phyloP scores from a whole-genome alignment of 176 grass and related monocot genomes.

The Rhynchospora breviuscula region DNA sequence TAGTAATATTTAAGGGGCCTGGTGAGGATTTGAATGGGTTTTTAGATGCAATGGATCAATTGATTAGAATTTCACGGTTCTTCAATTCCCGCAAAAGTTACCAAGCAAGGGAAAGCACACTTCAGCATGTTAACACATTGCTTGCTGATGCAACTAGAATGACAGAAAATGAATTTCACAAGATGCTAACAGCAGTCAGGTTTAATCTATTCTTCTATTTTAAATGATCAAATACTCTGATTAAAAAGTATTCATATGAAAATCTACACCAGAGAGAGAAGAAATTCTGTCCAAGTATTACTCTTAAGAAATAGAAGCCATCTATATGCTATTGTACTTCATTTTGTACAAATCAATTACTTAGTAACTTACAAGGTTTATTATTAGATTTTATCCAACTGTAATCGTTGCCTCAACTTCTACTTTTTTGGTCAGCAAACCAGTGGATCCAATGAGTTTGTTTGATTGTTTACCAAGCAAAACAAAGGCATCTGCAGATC shows the following conservation, averaged over 20 bases:
- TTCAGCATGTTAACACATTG: constrained; percentile 33
- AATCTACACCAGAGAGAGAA: background rate
- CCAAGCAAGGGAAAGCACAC: constrained; percentile 15
- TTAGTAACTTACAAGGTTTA: background rate
- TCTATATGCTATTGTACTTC: background rate
- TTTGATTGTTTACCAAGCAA: constrained; percentile 37
- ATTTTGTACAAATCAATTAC: background rate
- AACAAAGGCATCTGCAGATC: background rate
- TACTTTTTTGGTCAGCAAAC: constrained; percentile 44
- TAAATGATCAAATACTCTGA: background rate
- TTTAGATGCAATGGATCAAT: constrained; percentile 42
- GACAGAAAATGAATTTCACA: constrained; percentile 49
- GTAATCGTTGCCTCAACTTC: background rate
- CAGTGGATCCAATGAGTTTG: constrained; percentile 34
- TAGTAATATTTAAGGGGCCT: constrained; percentile 35
- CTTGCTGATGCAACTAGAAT: constrained; percentile 30
- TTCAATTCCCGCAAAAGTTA: constrained; percentile 37
- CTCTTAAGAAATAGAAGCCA: background rate
- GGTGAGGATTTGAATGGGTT: constrained; percentile 39
- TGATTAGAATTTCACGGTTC: constrained; percentile 34
- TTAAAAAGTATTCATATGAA: background rate
- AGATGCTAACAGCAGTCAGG: constrained; percentile 42
- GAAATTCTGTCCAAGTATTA: background rate
- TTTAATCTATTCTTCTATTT: constrained; percentile 13
- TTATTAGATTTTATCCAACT: background rate